Conservation (phyloP, 1,284 basidiomycete species). For the Ustilago sp. region DNA sequence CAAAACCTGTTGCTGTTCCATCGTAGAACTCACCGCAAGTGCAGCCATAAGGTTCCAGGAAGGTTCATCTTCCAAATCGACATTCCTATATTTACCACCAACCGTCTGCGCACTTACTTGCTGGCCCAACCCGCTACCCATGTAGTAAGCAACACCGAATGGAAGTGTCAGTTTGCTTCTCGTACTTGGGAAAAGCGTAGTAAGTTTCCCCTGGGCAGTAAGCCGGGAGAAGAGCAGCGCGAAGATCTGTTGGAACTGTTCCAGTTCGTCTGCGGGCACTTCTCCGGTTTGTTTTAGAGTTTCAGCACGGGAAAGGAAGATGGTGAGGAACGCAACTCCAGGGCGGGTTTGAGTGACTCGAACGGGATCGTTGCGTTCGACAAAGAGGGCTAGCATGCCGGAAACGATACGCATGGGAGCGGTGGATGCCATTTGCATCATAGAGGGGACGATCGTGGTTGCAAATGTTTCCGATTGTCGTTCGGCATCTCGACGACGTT, state of each 20-base stretch:
- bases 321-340: constrained; percentile 89
- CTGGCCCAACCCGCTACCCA: constrained; percentile 53
- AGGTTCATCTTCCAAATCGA: constrained; percentile 85
- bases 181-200: constrained; percentile 88
- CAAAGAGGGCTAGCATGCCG: constrained; percentile 84
- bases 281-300: constrained; percentile 78
- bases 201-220: constrained; percentile 74
- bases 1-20: constrained; percentile 85
- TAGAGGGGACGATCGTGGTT: constrained; percentile 84
- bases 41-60: constrained; percentile 92
- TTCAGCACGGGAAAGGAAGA: constrained; percentile 91
- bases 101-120: constrained; percentile 32
- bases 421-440: constrained; percentile 83
- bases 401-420: constrained; percentile 84
- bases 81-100: constrained; percentile 58
- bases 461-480: constrained; percentile 89
- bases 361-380: constrained; percentile 83
- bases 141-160: constrained; percentile 72
- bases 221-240: constrained; percentile 85
- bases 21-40: constrained; percentile 85
- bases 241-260: constrained; percentile 81
- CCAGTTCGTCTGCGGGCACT: constrained; percentile 77
- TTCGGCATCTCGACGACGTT: constrained; percentile 77
- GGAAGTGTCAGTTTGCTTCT: constrained; percentile 75
- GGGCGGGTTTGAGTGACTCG: constrained; percentile 80